Conservation (phyloP, 2,329 filamentous ascomycete species). For the Fusarium verrucosum region DNA sequence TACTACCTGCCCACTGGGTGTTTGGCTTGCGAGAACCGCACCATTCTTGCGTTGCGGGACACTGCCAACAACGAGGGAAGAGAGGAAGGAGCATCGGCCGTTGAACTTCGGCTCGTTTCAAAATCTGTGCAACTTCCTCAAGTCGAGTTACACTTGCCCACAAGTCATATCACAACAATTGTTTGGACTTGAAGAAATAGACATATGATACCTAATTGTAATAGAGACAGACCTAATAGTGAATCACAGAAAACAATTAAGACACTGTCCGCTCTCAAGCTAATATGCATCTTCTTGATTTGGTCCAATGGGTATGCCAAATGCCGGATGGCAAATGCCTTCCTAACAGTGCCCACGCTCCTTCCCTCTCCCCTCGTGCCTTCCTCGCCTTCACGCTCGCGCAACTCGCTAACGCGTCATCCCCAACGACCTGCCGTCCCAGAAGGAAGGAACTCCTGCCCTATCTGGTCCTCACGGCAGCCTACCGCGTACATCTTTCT, state of each 20-base stretch:
- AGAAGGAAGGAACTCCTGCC: slow-evolving; percentile 36
- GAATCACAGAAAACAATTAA: not conserved
- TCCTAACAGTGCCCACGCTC: slow-evolving; percentile 3
- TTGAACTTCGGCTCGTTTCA: not conserved
- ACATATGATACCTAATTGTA: not conserved
- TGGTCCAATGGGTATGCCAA: not conserved
- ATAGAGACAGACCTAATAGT: not conserved
- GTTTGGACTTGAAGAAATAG: not conserved
- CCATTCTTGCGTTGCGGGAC: not conserved
- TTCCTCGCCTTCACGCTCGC: slow-evolving; percentile 17
- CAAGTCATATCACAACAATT: not conserved
- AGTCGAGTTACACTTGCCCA: not conserved
- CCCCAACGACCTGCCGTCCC: slow-evolving; percentile 25
- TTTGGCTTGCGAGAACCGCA: not conserved
- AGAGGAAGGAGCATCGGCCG: not conserved
- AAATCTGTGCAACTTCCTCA: not conserved
- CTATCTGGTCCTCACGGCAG: not conserved
- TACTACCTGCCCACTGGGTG: not conserved
- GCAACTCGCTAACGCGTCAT: slow-evolving; percentile 21
- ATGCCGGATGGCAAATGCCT: not conserved
- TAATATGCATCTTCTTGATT: not conserved
- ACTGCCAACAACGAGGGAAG: not conserved
- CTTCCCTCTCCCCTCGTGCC: slow-evolving; percentile 18
- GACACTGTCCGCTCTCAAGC: not conserved
- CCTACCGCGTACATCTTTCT: slow-evolving; percentile 12